Evolutionary conservation across 495 filamentous ascomycete genomes (phyloP), one percentile per base, ranked within the genome.

Genomic region (Halenospora varia): DNA sequence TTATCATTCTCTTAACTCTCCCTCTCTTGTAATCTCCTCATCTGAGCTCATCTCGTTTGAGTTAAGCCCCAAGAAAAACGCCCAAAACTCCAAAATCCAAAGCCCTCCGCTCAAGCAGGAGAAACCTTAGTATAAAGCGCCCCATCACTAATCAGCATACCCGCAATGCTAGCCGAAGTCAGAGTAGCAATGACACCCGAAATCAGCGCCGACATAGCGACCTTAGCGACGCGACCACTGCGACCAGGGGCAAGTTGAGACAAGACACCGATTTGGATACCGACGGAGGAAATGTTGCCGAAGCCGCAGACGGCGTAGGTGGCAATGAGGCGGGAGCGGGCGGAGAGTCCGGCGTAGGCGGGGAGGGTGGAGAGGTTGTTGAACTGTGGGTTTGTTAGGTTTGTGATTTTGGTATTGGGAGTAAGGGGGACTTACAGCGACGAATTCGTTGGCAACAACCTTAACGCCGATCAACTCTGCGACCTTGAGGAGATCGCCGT

Each of bases 211-310:
- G 83, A 88, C 24, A 94, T 39, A 2, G 92, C 90, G 15, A 96
- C 77, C 49, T 79, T 81, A 19, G 86, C 84, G 17, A 96, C 84
- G 66, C 93, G 88, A 18, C 85, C 89, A 59, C 77, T 77, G 23
- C 91, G 80, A 22, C 76, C 73, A 0, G 92, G 90, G 1, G 88
- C 82, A 49, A 96, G 79, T 73, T 96, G 90, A 0, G 85, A 82
- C 6, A 96, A 73, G 41, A 96, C 88, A 69, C 89, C 88, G 55
- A 92, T 92, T 70, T 95, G 90, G 55, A 88, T 92, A 57, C 89
- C 90, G 39, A 93, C 82, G 35, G 88, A 89, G 48, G 83, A 82
- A 59, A 93, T 84, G 68, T 93, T 95, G 47, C 86, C 89, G 63
- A 90, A 90, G 8, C 87, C 88, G 70, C 89, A 88, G 29, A 86